Evolutionary conservation across 2,329 filamentous ascomycete species (phyloP).

Genomic region (Aspergillus fructus): DNA sequence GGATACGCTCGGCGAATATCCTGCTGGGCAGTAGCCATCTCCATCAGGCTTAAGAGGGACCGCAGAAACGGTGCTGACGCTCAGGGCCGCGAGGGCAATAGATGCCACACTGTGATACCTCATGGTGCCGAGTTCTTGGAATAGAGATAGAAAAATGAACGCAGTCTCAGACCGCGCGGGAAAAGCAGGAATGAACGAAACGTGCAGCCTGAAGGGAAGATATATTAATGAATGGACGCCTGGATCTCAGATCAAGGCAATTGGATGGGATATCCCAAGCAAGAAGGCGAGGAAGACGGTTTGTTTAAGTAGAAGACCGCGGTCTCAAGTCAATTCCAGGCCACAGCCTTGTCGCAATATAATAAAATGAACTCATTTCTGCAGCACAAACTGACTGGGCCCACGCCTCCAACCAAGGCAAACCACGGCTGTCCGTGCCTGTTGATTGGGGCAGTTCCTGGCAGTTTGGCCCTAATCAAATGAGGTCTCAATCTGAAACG

Average conservation of each 20-base stretch:
- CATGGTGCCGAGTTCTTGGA: constrained; percentile 18
- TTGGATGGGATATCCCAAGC: neutral
- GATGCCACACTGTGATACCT: constrained; percentile 27
- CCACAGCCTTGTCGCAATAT: constrained; percentile 13
- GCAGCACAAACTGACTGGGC: too few species aligned
- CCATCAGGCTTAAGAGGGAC: constrained; percentile 16
- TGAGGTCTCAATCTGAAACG: constrained; percentile 29
- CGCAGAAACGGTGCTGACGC: constrained; percentile 26
- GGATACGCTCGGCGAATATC: constrained; percentile 28
- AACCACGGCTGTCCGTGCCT: neutral
- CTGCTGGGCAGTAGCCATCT: constrained; percentile 24
- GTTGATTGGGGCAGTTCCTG: constrained; percentile 5
- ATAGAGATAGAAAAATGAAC: constrained; percentile 1
- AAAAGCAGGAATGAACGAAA: constrained; percentile 13
- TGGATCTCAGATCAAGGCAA: constrained; percentile 26
- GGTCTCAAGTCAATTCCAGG: neutral
- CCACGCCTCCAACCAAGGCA: neutral
- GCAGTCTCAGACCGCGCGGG: constrained; percentile 6
- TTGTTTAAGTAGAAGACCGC: neutral
- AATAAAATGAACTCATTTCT: constrained; percentile 16
- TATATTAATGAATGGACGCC: constrained; percentile 29
- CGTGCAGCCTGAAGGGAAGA: constrained; percentile 20
- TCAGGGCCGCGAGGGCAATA: constrained; percentile 24
- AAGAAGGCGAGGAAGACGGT: neutral
- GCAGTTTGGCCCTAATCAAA: constrained; percentile 15